Evolutionary conservation across 2,329 filamentous ascomycete species (phyloP).

Genomic region (Xylaria sp.): DNA sequence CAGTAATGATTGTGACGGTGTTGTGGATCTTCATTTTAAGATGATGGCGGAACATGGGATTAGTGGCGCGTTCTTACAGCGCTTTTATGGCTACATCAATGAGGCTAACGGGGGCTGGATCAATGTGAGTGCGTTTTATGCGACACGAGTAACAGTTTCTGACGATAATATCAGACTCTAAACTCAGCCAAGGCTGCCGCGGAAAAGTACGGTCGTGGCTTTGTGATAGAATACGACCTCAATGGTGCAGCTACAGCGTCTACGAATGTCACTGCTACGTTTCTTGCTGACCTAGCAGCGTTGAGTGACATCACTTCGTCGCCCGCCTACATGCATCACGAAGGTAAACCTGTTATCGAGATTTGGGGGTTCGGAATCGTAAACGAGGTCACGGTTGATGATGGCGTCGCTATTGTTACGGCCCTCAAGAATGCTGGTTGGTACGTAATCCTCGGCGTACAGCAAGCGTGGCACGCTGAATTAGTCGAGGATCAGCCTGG

Average conservation of each 20-base stretch:
- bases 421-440: slow-evolving; percentile 42
- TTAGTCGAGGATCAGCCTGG: slow-evolving; percentile 40
- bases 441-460: slow-evolving; percentile 44
- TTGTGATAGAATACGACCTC: slow-evolving; percentile 44
- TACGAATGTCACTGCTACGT: slow-evolving; percentile 40
- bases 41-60: slow-evolving; percentile 42
- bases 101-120: slow-evolving; percentile 42
- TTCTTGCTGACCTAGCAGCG: slow-evolving; percentile 40
- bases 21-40: slow-evolving; percentile 44
- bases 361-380: slow-evolving; percentile 45
- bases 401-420: slow-evolving; percentile 41
- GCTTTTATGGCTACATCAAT: slow-evolving; percentile 43
- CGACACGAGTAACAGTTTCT: slow-evolving; percentile 1
- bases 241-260: slow-evolving; percentile 38
- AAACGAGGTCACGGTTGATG: slow-evolving; percentile 38
- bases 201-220: slow-evolving; percentile 44
- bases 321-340: slow-evolving; percentile 43
- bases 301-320: slow-evolving; percentile 40
- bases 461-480: slow-evolving; percentile 45
- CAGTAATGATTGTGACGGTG: slow-evolving; percentile 42
- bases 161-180: slow-evolving; percentile 35
- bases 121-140: slow-evolving; percentile 31
- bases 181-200: slow-evolving; percentile 39
- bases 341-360: slow-evolving; percentile 45
- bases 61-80: slow-evolving; percentile 43